Evolutionary conservation across 495 filamentous ascomycete genomes (phyloP), one percentile per base, ranked within the genome.

Genomic region (Tuber indicum): DNA sequence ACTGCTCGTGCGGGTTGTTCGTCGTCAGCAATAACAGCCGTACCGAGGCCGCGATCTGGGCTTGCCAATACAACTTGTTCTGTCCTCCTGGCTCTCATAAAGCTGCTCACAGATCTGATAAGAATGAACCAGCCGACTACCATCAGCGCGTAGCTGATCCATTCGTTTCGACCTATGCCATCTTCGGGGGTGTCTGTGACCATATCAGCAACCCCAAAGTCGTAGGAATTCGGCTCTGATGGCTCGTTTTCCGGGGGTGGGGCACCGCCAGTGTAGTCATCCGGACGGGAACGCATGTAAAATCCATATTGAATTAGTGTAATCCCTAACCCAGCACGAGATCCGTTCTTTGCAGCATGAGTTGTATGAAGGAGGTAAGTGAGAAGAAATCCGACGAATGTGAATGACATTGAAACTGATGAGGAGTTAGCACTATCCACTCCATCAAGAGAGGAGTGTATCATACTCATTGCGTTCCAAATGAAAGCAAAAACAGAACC

Each of bases 311-410:
- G 94, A 74, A 99, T 92, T n/a, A 99, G 88, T 3, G 93, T 97
- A 75, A 99, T 93, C 66, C 96, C 96, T 77, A 99, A 90, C 66
- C 96, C 96, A 72, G 94, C 94, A 83, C 92, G 90, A 73, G 94
- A 97, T 71, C 96, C 96, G 82, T 99, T 97, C 86, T 98, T 98
- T 76, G 96, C 96, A 21, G 96, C 96, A 84, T 99, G 96, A 16
- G 94, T 97, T 62, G 96, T 98, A 87, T 98, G 96, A 3, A 99
- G 89, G 78, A 99, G 93, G 84, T 98, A 98, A 47, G 96, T 98
- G 82, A 99, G 91, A 39, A 99, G 90, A 87, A 99, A 99, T 70
- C 96, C 96, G 84, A 97, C 92, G 75, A 98, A 88, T 82, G 96
- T 92, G 88, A 99, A 98, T n/a, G 93, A 96, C 91, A 96, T 93